These are phyloP conservation scores for Cladosporium sp. DNA, from an alignment of 2,329 filamentous ascomycete genomes.

Conservation along the genomic window DNA sequence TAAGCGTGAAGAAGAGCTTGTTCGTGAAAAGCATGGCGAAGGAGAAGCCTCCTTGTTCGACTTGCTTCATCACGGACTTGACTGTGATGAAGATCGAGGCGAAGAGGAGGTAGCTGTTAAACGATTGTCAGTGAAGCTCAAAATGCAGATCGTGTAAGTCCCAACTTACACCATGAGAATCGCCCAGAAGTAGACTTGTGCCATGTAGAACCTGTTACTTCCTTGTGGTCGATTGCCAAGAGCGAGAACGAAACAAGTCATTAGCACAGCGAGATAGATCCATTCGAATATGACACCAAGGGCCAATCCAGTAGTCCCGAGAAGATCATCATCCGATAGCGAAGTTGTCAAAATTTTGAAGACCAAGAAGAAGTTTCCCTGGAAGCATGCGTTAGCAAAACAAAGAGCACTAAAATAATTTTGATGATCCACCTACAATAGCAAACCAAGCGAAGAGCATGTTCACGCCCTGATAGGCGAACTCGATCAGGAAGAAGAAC, in stretches of 20 bases:
- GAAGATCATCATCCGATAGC: constrained; percentile 66
- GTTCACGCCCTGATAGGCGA: constrained; percentile 89
- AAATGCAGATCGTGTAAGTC: not conserved
- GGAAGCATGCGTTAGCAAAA: not conserved
- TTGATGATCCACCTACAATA: constrained; percentile 57
- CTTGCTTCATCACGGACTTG: constrained; percentile 73
- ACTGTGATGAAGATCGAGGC: constrained; percentile 94
- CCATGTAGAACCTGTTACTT: constrained; percentile 89
- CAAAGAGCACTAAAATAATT: not conserved
- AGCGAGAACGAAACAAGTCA: constrained; percentile 92
- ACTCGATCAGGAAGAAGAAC: constrained; percentile 86
- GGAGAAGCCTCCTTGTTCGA: constrained; percentile 63
- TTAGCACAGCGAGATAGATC: constrained; percentile 87
- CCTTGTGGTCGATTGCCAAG: constrained; percentile 94
- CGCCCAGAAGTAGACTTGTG: constrained; percentile 98
- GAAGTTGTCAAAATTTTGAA: constrained; percentile 95
- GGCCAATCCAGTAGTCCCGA: constrained; percentile 75
- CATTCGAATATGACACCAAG: constrained; percentile 91
- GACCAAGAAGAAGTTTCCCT: constrained; percentile 96
- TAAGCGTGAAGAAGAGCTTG: constrained; percentile 85
- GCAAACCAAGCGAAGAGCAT: constrained; percentile 99
- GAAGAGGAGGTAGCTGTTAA: constrained; percentile 78
- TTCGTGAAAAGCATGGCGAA: constrained; percentile 78
- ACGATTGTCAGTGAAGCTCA: not conserved
- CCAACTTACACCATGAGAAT: constrained; percentile 79